These are phyloP conservation scores for Vanrija sp. DNA, from an alignment of 1,284 basidiomycete genomes.

Conservation along the genomic window DNA sequence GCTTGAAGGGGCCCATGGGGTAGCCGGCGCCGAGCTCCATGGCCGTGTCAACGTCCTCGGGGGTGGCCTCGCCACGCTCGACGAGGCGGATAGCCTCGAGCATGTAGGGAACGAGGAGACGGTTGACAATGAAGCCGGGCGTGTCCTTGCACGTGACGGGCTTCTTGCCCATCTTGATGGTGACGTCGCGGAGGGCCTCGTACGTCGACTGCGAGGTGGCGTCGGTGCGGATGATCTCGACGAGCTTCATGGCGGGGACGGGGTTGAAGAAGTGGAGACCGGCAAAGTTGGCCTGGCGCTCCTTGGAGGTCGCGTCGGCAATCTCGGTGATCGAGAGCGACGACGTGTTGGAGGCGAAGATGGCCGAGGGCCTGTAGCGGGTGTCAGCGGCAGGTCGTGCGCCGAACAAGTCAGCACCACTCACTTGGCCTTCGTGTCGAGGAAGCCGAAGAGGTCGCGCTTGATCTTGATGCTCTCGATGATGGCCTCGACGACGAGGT, in stretches of 20 bases:
- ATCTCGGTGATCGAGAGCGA: conserved; percentile 55
- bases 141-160: conserved; percentile 57
- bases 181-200: conserved; percentile 52
- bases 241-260: conserved; percentile 56
- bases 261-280: conserved; percentile 58
- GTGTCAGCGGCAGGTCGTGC: background rate
- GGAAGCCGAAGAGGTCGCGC: conserved; percentile 54
- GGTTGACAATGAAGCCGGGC: conserved; percentile 56
- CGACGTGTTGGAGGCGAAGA: conserved; percentile 59
- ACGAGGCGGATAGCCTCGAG: conserved; percentile 58
- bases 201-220: conserved; percentile 53
- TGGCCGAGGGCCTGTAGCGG: conserved; percentile 29
- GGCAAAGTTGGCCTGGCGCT: conserved; percentile 46
- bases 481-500: conserved; percentile 59
- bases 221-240: conserved; percentile 55
- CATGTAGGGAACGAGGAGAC: conserved; percentile 55
- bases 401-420: conserved; percentile 3
- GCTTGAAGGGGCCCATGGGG: conserved; percentile 54
- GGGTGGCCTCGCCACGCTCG: conserved; percentile 57
- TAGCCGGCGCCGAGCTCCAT: conserved; percentile 60
- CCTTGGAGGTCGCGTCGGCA: conserved; percentile 45
- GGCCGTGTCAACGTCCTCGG: conserved; percentile 57
- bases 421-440: conserved; percentile 53
- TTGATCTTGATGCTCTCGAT: conserved; percentile 58
- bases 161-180: conserved; percentile 54